Base-by-base conservation (phyloP, 192 early-diverging fungal genomes). In the Phycomyces blakesleeanus region DNA sequence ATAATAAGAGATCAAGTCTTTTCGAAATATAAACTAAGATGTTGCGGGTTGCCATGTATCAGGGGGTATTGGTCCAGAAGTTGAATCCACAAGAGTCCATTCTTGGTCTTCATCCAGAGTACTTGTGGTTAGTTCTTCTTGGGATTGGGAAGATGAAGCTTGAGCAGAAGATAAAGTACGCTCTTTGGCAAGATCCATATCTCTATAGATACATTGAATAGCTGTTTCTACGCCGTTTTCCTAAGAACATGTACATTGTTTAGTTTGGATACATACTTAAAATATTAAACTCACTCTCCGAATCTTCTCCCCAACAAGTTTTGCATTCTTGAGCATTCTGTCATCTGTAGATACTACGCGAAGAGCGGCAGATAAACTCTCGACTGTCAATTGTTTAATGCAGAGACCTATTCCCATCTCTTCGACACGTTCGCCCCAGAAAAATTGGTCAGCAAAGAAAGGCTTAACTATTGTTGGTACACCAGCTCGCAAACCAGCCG, bases 401-500 rank as follows among this genome's bases (percentile, higher is more conserved):
- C 76, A 77, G 1, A 77, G 52, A 25, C 88, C 88, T 5, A 88
- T 76, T 2, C 84, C 85, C 61, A 85, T 78, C n/a, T 83, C 81
- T 47, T 84, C 74, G 2, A 90, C 58, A 3, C 84, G 81, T 24
- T 86, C 78, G 12, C 80, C 87, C 89, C 90, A 92, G 66, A 92
- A 92, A 53, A 75, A 83, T 39, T 83, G 83, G 24, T 87, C 83
- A 15, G 80, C 83, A 76, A 85, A 87, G 61, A 86, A 92, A 18
- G 90, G 90, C 55, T 85, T 83, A 39, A 92, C 75, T 20, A 89
- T 69, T 1, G 89, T 89, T 5, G 90, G 89, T 53, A 77, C 73
- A 15, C 90, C 90, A 4, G 84, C 86, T 2, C 86, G 80, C n/a
- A 92, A 53, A 27, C 89, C 90, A 6, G 90, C 90, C 0, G 85